Evolutionary conservation across 2,329 filamentous ascomycete species (phyloP).

Genomic region (Diplodia mutila): DNA sequence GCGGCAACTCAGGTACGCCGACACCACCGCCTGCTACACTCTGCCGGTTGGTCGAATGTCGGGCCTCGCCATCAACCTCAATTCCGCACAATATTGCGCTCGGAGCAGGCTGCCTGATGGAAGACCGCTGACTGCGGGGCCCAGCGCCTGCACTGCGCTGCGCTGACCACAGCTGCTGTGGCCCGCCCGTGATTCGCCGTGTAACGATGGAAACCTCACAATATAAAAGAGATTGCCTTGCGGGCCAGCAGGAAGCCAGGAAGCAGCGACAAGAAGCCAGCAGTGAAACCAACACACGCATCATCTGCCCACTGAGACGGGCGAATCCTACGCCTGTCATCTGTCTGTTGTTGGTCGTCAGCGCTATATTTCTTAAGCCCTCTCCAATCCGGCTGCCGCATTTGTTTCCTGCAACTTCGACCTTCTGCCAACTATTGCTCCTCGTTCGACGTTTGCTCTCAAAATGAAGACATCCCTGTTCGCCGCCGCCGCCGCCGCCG

Average conservation of each 20-base stretch:
- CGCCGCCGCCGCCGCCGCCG: constrained; percentile 11
- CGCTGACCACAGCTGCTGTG: neutral
- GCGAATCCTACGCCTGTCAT: neutral
- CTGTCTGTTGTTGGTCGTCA: neutral
- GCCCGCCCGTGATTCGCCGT: neutral
- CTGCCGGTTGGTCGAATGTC: constrained; percentile 17
- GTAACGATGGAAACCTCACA: neutral
- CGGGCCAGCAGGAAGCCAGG: too few species aligned
- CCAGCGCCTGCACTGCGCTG: neutral
- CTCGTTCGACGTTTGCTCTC: neutral
- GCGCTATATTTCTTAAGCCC: neutral
- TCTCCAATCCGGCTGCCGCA: neutral
- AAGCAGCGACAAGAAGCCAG: neutral
- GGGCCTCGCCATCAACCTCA: neutral
- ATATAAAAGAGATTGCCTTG: constrained; percentile 15
- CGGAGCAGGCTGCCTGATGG: constrained; percentile 5
- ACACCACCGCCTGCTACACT: neutral
- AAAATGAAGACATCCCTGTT: constrained; percentile 21
- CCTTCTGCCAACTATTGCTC: neutral
- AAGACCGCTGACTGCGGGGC: neutral
- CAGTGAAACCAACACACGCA: neutral
- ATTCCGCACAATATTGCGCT: neutral
- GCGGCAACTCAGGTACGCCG: neutral
- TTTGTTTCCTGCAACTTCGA: neutral
- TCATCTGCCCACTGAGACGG: neutral